phyloP scores from a whole-genome alignment of 2,329 filamentous ascomycete species.

The Sclerotinia subarctica region DNA sequence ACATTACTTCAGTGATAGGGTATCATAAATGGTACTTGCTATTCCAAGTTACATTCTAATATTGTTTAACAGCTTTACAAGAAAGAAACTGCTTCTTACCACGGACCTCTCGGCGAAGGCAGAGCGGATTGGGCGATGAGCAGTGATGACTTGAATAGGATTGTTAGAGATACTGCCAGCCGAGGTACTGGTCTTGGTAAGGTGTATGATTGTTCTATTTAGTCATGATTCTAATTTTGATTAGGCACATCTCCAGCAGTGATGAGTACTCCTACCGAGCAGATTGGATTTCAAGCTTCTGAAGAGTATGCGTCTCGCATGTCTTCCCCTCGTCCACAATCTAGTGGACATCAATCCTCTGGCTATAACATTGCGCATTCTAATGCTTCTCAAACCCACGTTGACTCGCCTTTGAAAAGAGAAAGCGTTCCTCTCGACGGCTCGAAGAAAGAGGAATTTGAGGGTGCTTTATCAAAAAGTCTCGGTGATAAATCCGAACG shows the following conservation, averaged over 20 bases:
- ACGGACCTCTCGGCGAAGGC: slow-evolving; percentile 45
- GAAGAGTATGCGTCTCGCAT: slow-evolving; percentile 81
- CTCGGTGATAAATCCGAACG: slow-evolving; percentile 38
- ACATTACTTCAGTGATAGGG: background rate
- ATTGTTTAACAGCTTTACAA: slow-evolving; percentile 48
- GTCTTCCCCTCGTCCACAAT: slow-evolving; percentile 60
- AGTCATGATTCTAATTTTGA: slow-evolving; percentile 33
- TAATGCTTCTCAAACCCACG: slow-evolving; percentile 46
- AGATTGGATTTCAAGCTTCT: slow-evolving; percentile 82
- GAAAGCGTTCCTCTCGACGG: slow-evolving; percentile 44
- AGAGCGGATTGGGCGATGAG: slow-evolving; percentile 76
- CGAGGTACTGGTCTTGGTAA: slow-evolving; percentile 53
- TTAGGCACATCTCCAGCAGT: slow-evolving; percentile 62
- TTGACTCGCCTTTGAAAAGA: slow-evolving; percentile 42
- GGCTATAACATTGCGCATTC: slow-evolving; percentile 42
- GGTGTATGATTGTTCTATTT: slow-evolving; percentile 33
- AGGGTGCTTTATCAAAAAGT: slow-evolving; percentile 41
- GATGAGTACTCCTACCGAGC: slow-evolving; percentile 78
- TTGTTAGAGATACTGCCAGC: slow-evolving; percentile 69
- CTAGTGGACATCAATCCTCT: slow-evolving; percentile 26
- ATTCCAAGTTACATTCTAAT: slow-evolving; percentile 10
- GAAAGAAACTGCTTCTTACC: slow-evolving; percentile 63
- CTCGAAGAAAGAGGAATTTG: slow-evolving; percentile 31
- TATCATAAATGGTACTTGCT: background rate
- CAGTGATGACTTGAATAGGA: slow-evolving; percentile 84